These are phyloP conservation scores for Meyerozyma guilliermondii DNA, from an alignment of 1,139 yeast species.

Conservation along the genomic window DNA sequence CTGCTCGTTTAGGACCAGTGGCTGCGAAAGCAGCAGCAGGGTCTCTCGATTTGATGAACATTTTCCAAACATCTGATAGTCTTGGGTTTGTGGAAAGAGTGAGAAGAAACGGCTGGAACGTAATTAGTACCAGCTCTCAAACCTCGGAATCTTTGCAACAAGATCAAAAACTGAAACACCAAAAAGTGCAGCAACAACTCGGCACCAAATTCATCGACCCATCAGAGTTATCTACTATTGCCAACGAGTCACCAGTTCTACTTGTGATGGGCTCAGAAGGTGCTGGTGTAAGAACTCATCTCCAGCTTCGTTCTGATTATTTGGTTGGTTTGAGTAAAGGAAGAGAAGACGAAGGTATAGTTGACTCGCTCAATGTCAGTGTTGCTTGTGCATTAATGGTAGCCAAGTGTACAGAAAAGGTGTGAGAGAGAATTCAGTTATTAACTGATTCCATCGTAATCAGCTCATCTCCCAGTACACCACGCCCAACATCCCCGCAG, in stretches of 20 bases:
- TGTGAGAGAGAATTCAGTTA: no score
- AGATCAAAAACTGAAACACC: constrained; percentile 18
- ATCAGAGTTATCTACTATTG: constrained; percentile 38
- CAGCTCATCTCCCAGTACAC: background rate
- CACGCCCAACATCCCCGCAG: background rate
- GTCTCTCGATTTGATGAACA: constrained; percentile 70
- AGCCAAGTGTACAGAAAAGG: constrained; percentile 29
- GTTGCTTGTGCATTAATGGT: constrained; percentile 78
- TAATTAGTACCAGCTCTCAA: constrained; percentile 57
- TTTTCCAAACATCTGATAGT: constrained; percentile 55
- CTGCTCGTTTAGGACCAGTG: constrained; percentile 71
- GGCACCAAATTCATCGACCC: constrained; percentile 32
- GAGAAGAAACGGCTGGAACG: constrained; percentile 61
- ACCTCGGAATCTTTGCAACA: constrained; percentile 16
- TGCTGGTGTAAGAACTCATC: constrained; percentile 65
- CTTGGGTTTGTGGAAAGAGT: constrained; percentile 56
- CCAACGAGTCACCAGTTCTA: constrained; percentile 53
- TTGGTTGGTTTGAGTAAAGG: constrained; percentile 47
- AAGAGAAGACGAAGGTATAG: constrained; percentile 34
- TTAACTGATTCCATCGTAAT: no score
- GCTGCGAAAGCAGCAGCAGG: constrained; percentile 85
- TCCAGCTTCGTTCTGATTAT: constrained; percentile 60
- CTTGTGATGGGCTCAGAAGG: constrained; percentile 86
- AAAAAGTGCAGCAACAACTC: constrained; percentile 15
- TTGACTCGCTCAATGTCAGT: constrained; percentile 84